phyloP scores from a whole-genome alignment of 2,329 filamentous ascomycete genomes.

The Alternaria incomplexa region DNA sequence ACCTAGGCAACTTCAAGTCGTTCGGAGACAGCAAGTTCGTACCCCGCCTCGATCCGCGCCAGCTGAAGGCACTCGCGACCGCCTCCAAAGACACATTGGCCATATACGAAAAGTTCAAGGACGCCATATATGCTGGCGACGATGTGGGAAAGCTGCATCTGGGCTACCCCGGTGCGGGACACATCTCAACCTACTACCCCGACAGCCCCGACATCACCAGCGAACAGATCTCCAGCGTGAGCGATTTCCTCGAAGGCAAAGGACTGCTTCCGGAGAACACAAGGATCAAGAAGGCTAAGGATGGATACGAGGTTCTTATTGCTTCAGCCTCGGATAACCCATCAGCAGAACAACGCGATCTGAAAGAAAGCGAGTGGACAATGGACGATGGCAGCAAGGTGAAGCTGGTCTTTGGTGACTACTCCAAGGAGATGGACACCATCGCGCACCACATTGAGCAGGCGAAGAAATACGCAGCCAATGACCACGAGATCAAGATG shows the following conservation, averaged over 20 bases:
- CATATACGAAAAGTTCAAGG: constrained; percentile 53
- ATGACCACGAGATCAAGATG: constrained; percentile 54
- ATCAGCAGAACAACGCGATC: constrained; percentile 48
- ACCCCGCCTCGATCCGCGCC: constrained; percentile 52
- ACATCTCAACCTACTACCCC: constrained; percentile 59
- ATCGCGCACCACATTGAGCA: constrained; percentile 55
- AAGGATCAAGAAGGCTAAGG: constrained; percentile 52
- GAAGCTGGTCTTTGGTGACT: constrained; percentile 54
- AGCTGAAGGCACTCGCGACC: constrained; percentile 54
- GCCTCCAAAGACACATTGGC: constrained; percentile 48
- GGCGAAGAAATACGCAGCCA: constrained; percentile 56
- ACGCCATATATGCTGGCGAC: constrained; percentile 53
- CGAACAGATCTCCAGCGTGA: constrained; percentile 55
- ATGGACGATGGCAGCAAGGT: constrained; percentile 56
- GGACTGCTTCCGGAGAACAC: constrained; percentile 59
- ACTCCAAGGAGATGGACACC: constrained; percentile 54
- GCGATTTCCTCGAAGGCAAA: constrained; percentile 55
- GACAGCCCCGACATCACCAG: constrained; percentile 56
- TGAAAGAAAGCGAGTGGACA: constrained; percentile 54
- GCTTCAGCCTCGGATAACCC: constrained; percentile 54
- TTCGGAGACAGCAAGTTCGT: constrained; percentile 60
- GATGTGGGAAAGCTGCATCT: constrained; percentile 54
- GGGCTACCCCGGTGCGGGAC: constrained; percentile 56
- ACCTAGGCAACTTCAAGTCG: constrained; percentile 61
- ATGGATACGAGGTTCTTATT: constrained; percentile 57